Evolutionary conservation across 371 early-diverging fungal genomes (phyloP).

Genomic region (Rhizomucor pusillus): DNA sequence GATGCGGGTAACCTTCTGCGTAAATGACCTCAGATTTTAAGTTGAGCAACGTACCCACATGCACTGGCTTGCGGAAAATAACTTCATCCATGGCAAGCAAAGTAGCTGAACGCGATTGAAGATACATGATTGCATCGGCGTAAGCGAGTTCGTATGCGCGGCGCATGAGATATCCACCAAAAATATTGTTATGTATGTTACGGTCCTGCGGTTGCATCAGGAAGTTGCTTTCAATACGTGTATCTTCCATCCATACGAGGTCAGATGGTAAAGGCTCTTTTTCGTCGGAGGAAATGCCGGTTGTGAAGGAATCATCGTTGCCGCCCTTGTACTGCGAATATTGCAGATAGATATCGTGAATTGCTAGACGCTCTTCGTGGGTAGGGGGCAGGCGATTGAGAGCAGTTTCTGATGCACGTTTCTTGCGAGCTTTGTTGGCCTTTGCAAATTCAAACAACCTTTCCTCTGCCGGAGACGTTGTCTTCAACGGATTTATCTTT

Average conservation of each 20-base stretch:
- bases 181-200: conserved; percentile 91
- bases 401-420: conserved; percentile 49
- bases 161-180: conserved; percentile 85
- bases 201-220: conserved; percentile 84
- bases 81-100: conserved; percentile 88
- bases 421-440: conserved; percentile 68
- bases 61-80: conserved; percentile 85
- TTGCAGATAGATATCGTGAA: conserved; percentile 81
- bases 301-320: conserved; percentile 3
- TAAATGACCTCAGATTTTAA: conserved; percentile 75
- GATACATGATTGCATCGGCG: conserved; percentile 67
- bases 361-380: conserved; percentile 73
- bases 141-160: conserved; percentile 81
- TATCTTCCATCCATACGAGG: conserved; percentile 81
- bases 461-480: conserved; percentile 74
- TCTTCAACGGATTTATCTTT: conserved; percentile 70
- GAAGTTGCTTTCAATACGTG: conserved; percentile 67
- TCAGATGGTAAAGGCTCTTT: conserved; percentile 24
- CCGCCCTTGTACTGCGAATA: conserved; percentile 26
- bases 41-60: conserved; percentile 79
- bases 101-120: conserved; percentile 36
- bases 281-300: conserved; percentile 4
- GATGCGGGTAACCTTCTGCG: conserved; percentile 46
- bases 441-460: conserved; percentile 72
- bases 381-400: conserved; percentile 77